Conservation (phyloP, 139 green algal genomes). For the Tetraselmis chui region DNA sequence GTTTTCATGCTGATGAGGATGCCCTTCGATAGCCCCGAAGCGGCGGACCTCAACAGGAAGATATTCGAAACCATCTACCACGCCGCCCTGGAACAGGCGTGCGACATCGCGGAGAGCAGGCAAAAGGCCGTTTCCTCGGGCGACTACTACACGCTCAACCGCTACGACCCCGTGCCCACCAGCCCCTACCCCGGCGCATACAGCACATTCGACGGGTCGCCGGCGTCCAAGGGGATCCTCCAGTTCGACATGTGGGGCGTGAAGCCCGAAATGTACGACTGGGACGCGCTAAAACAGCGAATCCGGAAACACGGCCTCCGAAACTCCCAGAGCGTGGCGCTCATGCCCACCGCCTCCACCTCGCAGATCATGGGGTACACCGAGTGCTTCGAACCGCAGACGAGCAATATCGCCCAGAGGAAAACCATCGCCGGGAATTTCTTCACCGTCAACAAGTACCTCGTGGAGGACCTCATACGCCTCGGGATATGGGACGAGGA, state of each 20-base stretch:
- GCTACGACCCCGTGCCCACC: not conserved
- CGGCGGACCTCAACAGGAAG: conserved; percentile 12
- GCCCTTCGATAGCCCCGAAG: conserved; percentile 18
- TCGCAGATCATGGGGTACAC: conserved; percentile 31
- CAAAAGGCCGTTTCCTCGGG: not conserved
- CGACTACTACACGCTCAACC: not conserved
- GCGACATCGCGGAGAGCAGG: conserved; percentile 12
- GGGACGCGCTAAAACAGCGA: not conserved
- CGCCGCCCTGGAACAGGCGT: conserved; percentile 12
- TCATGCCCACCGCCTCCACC: conserved; percentile 32
- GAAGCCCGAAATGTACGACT: conserved; percentile 7
- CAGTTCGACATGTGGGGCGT: conserved; percentile 32
- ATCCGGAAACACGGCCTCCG: conserved; percentile 10
- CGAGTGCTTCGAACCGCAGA: conserved; percentile 33
- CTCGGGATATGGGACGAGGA: conserved; percentile 13
- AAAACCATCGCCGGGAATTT: conserved; percentile 21
- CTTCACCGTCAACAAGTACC: conserved; percentile 26
- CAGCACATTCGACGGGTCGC: conserved; percentile 16
- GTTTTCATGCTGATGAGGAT: conserved; percentile 25
- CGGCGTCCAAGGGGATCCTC: conserved; percentile 18
- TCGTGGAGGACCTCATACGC: conserved; percentile 12
- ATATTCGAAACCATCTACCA: conserved; percentile 37
- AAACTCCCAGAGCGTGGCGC: conserved; percentile 27
- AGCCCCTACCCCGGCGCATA: conserved; percentile 13
- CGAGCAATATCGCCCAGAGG: conserved; percentile 25